Percentiles rank a stretch among this genome's conserved stretches.
Conservation (phyloP, 208 protist species). For the Leishmania tarentolae region DNA sequence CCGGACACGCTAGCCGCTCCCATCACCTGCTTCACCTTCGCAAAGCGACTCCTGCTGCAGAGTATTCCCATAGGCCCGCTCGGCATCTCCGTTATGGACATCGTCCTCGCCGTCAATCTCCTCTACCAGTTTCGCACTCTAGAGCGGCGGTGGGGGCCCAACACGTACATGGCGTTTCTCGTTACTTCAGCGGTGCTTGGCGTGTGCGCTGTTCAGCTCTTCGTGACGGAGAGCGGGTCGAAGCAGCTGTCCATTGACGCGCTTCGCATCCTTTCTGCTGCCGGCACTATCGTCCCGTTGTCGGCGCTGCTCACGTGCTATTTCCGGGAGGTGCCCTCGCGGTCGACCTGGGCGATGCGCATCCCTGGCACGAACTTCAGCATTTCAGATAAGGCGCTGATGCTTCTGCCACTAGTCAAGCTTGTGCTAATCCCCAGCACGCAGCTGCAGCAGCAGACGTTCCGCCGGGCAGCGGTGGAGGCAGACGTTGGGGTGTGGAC, state of each 20-base stretch:
- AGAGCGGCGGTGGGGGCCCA: slow-evolving; percentile 72
- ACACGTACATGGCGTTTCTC: slow-evolving; percentile 55
- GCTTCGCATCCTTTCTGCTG: slow-evolving; percentile 54
- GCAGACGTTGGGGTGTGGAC: slow-evolving; percentile 57
- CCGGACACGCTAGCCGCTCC: slow-evolving; percentile 7
- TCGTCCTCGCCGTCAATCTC: slow-evolving; percentile 31
- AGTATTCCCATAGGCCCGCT: slow-evolving; percentile 54
- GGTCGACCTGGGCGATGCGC: slow-evolving; percentile 24
- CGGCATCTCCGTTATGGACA: slow-evolving; percentile 49
- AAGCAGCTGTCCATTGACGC: slow-evolving; percentile 42
- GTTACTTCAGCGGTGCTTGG: slow-evolving; percentile 43
- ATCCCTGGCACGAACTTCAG: slow-evolving; percentile 33
- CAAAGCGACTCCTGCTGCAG: slow-evolving; percentile 40
- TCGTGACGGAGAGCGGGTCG: slow-evolving; percentile 45
- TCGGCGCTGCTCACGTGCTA: slow-evolving; percentile 46
- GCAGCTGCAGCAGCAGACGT: slow-evolving; percentile 38
- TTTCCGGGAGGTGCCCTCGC: slow-evolving; percentile 47
- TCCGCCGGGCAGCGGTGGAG: slow-evolving; percentile 39
- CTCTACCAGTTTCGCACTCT: slow-evolving; percentile 59
- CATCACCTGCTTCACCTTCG: slow-evolving; percentile 2
- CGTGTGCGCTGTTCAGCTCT: slow-evolving; percentile 38
- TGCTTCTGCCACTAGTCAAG: slow-evolving; percentile 52
- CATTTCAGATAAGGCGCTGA: slow-evolving; percentile 40
- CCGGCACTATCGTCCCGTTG: slow-evolving; percentile 53
- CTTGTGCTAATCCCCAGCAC: slow-evolving; percentile 43